These are phyloP conservation scores for Penicillium thymicola DNA, from an alignment of 2,329 filamentous ascomycete species.

Conservation along the genomic window DNA sequence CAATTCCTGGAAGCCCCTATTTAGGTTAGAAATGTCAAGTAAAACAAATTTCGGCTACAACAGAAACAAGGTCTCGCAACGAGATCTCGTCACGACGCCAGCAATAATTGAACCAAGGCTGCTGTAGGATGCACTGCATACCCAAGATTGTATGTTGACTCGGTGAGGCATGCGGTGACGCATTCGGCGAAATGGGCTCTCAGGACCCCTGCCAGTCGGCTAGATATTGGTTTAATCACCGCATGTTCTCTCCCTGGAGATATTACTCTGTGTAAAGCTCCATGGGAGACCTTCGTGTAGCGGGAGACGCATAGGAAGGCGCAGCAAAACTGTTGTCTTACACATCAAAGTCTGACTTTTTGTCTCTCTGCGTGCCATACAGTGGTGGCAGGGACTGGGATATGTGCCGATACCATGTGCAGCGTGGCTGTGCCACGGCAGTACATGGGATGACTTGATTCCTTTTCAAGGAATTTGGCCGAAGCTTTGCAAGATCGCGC, in stretches of 20 bases:
- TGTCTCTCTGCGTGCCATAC: not conserved
- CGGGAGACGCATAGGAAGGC: not conserved
- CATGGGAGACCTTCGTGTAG: not conserved
- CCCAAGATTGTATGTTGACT: not conserved
- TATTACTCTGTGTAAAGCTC: not conserved
- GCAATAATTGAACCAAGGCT: not conserved
- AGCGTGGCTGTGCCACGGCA: slow-evolving; percentile 5
- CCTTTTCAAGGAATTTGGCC: not conserved
- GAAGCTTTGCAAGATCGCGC: not conserved
- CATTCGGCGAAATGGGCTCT: too few relatives aligned
- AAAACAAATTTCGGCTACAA: not conserved
- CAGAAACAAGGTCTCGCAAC: not conserved
- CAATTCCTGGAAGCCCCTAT: not conserved
- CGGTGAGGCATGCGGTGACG: not conserved
- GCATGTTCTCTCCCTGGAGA: not conserved
- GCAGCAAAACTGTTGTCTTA: not conserved
- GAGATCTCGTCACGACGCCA: not conserved
- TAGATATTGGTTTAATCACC: not conserved
- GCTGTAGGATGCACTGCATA: not conserved
- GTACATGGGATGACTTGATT: not conserved
- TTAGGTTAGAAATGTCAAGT: not conserved
- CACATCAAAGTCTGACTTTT: not conserved
- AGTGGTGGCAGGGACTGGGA: not conserved
- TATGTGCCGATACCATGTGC: slow-evolving; percentile 6
- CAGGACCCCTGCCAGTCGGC: not conserved